Evolutionary conservation across 306 rosid genomes (phyloP).

Genomic region (Cucurbita argyrosperma): DNA sequence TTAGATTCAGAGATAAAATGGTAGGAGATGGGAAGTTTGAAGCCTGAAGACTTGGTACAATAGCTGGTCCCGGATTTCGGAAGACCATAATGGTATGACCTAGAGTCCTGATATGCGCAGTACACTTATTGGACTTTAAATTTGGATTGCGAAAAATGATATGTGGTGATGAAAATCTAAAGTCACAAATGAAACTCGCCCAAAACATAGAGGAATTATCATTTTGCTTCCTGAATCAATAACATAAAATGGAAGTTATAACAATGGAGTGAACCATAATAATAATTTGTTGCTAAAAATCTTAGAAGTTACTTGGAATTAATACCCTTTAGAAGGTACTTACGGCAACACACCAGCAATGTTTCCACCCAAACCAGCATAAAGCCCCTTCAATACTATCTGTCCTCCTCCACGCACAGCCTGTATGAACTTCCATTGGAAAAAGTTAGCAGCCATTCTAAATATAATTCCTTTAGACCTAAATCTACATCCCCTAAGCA

Average conservation of each 20-base stretch:
- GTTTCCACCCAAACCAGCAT: slow-evolving; percentile 94
- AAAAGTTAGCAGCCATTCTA: slow-evolving; percentile 1
- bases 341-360: slow-evolving; percentile 95
- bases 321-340: slow-evolving; percentile 18
- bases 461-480: neutral
- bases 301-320: neutral
- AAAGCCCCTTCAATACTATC: slow-evolving; percentile 67
- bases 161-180: neutral
- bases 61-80: neutral
- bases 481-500: neutral
- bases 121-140: neutral
- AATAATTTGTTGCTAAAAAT: neutral
- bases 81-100: neutral
- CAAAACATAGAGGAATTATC: neutral
- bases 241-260: neutral
- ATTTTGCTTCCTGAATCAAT: neutral
- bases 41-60: neutral
- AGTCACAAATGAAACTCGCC: neutral
- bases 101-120: neutral
- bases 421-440: slow-evolving; percentile 21
- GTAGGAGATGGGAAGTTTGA: neutral
- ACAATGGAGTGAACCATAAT: neutral
- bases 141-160: neutral
- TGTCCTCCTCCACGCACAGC: slow-evolving; percentile 83
- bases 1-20: neutral